phyloP scores from a whole-genome alignment of 148 eudicot species.

The Simmondsia chinensis region DNA sequence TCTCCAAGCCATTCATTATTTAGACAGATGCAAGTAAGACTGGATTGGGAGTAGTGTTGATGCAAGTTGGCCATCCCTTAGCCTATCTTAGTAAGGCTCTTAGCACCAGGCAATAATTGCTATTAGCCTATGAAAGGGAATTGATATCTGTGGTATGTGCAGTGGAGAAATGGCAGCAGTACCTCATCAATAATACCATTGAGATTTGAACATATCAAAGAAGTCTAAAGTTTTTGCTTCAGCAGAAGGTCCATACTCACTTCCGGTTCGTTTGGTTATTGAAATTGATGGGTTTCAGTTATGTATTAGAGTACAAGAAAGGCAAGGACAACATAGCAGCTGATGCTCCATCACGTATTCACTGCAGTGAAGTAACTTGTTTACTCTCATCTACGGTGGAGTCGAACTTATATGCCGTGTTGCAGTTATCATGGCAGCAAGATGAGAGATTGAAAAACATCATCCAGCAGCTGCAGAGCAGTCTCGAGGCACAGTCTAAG shows the following conservation, averaged over 20 bases:
- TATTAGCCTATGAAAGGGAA: not conserved
- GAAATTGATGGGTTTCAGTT: slow-evolving; percentile 10
- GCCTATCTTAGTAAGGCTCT: slow-evolving; percentile 3
- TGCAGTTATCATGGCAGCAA: too few species aligned
- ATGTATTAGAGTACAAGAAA: not conserved
- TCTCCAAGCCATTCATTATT: too few species aligned
- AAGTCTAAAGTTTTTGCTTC: not conserved
- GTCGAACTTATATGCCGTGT: too few species aligned
- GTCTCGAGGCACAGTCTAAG: too few species aligned
- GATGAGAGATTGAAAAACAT: too few species aligned
- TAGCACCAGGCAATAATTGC: too few species aligned
- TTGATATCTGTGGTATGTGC: not conserved
- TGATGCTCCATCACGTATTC: slow-evolving; percentile 8
- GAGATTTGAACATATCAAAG: slow-evolving; percentile 1
- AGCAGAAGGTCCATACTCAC: not conserved
- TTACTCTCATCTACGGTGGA: too few species aligned
- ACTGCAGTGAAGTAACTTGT: too few species aligned
- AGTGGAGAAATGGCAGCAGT: slow-evolving; percentile 3
- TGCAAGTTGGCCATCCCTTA: not conserved
- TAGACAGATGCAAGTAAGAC: too few species aligned
- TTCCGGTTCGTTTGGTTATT: not conserved
- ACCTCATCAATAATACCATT: not conserved
- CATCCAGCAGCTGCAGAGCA: too few species aligned
- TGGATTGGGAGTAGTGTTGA: slow-evolving; percentile 1
- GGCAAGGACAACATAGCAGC: slow-evolving; percentile 1